phyloP scores from a whole-genome alignment of 2,329 filamentous ascomycete species.

The Tolypocladium album region DNA sequence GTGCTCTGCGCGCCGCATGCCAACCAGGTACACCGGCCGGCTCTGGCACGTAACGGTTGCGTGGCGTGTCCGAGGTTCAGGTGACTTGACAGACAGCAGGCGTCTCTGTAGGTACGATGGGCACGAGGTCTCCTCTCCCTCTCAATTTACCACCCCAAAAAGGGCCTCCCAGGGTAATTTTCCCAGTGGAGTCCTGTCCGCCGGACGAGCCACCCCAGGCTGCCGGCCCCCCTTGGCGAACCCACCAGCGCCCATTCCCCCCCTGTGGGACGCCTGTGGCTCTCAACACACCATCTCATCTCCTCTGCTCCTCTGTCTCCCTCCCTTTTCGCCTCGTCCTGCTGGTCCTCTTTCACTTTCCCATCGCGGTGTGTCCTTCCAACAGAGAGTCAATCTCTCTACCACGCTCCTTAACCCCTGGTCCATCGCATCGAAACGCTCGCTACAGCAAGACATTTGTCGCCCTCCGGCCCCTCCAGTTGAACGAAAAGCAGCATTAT shows the following conservation, averaged over 20 bases:
- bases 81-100: neutral
- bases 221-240: neutral
- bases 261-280: neutral
- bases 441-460: constrained; percentile 8
- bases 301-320: constrained; percentile 4
- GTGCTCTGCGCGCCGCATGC: neutral
- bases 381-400: constrained; percentile 46
- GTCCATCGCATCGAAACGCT: constrained; percentile 16
- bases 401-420: constrained; percentile 40
- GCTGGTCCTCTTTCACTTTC: constrained; percentile 11
- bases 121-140: neutral
- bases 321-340: constrained; percentile 12
- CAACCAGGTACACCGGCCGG: neutral
- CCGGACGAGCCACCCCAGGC: neutral
- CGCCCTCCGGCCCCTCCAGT: neutral
- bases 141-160: neutral
- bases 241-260: neutral
- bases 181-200: neutral
- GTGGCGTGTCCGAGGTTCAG: constrained; percentile 4
- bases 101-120: no score
- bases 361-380: constrained; percentile 26
- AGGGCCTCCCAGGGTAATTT: constrained; percentile 1
- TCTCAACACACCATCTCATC: neutral
- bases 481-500: neutral
- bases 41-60: neutral